A percentile compares a stretch with the other conserved stretches of the same genome.
Conservation (phyloP, 805 yeast species). For the Kodamaea nitidulidarum region DNA sequence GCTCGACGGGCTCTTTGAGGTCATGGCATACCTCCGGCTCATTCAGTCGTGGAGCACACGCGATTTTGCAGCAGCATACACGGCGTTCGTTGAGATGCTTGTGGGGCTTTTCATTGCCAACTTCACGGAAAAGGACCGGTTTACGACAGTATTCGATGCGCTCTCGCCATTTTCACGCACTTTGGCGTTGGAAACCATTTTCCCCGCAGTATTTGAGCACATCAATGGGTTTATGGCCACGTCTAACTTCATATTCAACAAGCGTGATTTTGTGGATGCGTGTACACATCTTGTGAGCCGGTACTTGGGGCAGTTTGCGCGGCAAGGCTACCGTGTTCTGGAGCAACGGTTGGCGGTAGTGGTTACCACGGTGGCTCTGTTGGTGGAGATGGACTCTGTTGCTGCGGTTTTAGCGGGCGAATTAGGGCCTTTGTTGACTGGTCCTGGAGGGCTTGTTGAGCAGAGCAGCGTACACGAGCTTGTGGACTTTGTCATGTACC, state of each 20-base stretch:
- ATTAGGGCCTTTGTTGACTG: slow-evolving; percentile 22
- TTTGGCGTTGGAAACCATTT: slow-evolving; percentile 29
- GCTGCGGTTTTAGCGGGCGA: slow-evolving; percentile 17
- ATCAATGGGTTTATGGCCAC: slow-evolving; percentile 29
- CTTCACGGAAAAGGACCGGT: slow-evolving; percentile 11
- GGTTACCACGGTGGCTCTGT: slow-evolving; percentile 25
- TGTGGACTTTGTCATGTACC: slow-evolving; percentile 27
- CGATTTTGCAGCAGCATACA: slow-evolving; percentile 14
- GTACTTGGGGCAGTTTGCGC: slow-evolving; percentile 28
- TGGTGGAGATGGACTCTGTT: slow-evolving; percentile 24
- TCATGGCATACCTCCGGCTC: slow-evolving; percentile 31
- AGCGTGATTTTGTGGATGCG: slow-evolving; percentile 25
- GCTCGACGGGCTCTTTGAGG: slow-evolving; percentile 37
- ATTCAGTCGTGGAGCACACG: slow-evolving; percentile 24
- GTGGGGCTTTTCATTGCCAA: slow-evolving; percentile 35
- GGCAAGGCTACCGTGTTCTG: slow-evolving; percentile 23
- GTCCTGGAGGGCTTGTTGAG: slow-evolving; percentile 10
- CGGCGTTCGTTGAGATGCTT: slow-evolving; percentile 29
- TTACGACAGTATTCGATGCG: slow-evolving; percentile 22
- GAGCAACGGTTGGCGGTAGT: slow-evolving; percentile 21
- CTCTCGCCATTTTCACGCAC: slow-evolving; percentile 35
- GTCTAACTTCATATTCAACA: slow-evolving; percentile 34
- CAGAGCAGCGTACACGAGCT: slow-evolving; percentile 14
- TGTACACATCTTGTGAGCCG: slow-evolving; percentile 22
- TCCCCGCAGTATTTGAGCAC: slow-evolving; percentile 35